Base-by-base conservation (phyloP, 208 protist genomes). In the Novymonas esmeraldas region DNA sequence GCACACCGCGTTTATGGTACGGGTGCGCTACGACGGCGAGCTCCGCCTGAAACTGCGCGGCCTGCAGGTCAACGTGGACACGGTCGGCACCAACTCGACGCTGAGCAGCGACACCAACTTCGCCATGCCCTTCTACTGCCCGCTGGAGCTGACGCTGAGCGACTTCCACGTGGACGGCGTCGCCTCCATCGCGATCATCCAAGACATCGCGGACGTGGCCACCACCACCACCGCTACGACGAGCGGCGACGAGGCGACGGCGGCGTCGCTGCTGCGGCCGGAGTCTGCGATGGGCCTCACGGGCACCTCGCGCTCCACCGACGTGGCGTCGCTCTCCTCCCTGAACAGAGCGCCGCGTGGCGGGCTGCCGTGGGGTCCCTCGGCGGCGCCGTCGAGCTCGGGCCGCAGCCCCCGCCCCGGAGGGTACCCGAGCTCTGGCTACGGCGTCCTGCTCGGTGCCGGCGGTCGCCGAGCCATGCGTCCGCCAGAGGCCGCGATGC, bases 1-100 rank as follows among this genome's bases (percentile, higher is more conserved):
- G 74, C 91, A 86, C 64, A 94, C 85, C 5, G 88, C 88, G 14
- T 67, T 96, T n/a, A 90, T 92, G 83, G 77, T 93, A 51, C 84
- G 89, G 60, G 62, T 90, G 29, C 86, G 81, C 54, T 96, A 96
- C 69, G 75, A 82, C 65, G 91, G 91, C 49, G 86, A 96, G 62
- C 90, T 86, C 41, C 65, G 75, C 5, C 79, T 96, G 45, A 86
- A 82, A 31, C 57, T 96, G 51, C 76, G 81, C 13, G 91, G 91
- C 1, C 64, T 96, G 64, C 76, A 93, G 62, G 86, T 96, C 51
- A 96, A 96, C 79, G 64, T 96, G 0, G 91, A 96, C 73, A 96
- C 85, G 14, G 76, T 94, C 26, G 78, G 76, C 41, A 61, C 81
- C 14, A 81, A 76, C 54, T 73, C 73, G 46, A 72, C 58, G 42